Evolutionary conservation across 495 filamentous ascomycete genomes (phyloP), one percentile per base, ranked within the genome.

Genomic region (Penicillium fimorum): DNA sequence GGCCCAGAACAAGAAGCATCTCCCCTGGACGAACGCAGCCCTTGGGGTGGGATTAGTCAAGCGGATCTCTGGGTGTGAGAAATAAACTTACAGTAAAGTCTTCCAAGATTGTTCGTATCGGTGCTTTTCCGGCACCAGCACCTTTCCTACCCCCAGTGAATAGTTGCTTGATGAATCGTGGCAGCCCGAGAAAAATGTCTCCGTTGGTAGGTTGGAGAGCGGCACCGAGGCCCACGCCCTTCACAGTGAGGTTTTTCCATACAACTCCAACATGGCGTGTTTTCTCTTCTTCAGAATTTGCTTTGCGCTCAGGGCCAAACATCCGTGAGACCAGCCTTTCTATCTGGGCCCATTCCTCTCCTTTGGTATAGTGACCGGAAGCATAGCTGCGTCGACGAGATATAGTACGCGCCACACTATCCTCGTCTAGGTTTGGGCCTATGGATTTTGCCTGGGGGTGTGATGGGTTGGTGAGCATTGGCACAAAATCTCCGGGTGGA

Each of bases 171-270:
- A 86, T 58, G 6, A 75, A 58, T 33, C 84, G 69, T 1, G 85
- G 80, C 8, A 86, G 49, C 3, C 70, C 82, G 15, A 89, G 62
- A 58, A 87, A 82, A 10, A 88, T 66, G 57, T 88, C 87, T 15
- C 82, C 80, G 45, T 86, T 80, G 0, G 80, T 83, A 7, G 84
- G 83, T 56, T 89, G 85, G 17, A 90, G 68, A 1, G 81, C 80
- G 30, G 87, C 85, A 13, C 87, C 87, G 8, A 88, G 67, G 3
- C 87, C 86, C 59, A 82, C 74, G 0, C 87, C 87, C 60, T 84
- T 84, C 25, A 90, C 86, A 0, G 82, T 87, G 12, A 87, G 64
- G 49, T 81, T 74, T 55, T 73, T 83, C 81, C 82, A 87, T 13
- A 82, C 77, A 32, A 86, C 76, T 27, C 84, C 84, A 4, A 80